These are phyloP conservation scores for Pythium chondricola DNA, from an alignment of 352 stramenopile genomes.

Conservation along the genomic window DNA sequence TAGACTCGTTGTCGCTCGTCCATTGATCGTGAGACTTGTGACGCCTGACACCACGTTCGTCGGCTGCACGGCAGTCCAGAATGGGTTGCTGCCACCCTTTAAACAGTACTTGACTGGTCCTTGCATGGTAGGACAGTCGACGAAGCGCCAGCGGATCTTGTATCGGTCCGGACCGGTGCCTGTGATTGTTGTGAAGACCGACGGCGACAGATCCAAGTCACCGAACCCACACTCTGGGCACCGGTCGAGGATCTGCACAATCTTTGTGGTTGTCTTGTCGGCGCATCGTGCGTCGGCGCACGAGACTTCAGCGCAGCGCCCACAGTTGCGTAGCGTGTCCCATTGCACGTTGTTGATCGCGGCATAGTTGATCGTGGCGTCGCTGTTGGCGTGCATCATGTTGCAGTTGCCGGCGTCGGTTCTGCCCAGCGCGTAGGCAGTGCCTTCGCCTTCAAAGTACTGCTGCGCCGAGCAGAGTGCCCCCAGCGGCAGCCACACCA, in stretches of 20 bases:
- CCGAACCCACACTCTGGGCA: constrained; percentile 70
- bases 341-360: constrained; percentile 67
- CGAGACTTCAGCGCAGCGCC: constrained; percentile 57
- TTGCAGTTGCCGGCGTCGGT: constrained; percentile 24
- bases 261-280: constrained; percentile 29
- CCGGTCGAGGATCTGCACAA: constrained; percentile 62
- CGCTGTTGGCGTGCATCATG: constrained; percentile 17
- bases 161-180: constrained; percentile 46
- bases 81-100: constrained; percentile 53
- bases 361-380: constrained; percentile 40
- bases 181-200: constrained; percentile 64
- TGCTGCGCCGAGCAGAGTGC: neutral
- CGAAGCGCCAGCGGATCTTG: constrained; percentile 58
- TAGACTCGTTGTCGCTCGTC: constrained; percentile 43
- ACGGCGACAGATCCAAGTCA: constrained; percentile 54
- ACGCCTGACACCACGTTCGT: constrained; percentile 45
- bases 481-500: no score
- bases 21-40: constrained; percentile 54
- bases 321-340: constrained; percentile 46
- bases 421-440: constrained; percentile 13
- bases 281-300: constrained; percentile 47
- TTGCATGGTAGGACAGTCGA: constrained; percentile 46
- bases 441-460: constrained; percentile 22
- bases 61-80: constrained; percentile 58
- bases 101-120: constrained; percentile 62